phyloP scores from a whole-genome alignment of 1,284 basidiomycete genomes.

The Trametes sp. region DNA sequence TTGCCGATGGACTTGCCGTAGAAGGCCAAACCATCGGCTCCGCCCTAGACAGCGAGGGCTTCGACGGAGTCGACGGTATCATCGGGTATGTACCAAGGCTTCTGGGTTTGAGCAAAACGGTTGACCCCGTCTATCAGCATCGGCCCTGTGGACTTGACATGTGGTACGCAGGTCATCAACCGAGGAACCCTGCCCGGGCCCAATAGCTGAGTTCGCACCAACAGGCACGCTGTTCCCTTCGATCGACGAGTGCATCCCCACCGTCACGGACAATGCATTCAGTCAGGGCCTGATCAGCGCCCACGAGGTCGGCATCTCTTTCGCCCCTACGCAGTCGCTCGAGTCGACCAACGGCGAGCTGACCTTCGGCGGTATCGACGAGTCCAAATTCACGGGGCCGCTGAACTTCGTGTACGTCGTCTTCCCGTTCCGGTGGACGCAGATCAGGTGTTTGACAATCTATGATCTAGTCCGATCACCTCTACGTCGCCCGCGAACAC shows the following conservation, averaged over 20 bases:
- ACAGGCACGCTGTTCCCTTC: slow-evolving; percentile 41
- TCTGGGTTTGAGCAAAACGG: no score
- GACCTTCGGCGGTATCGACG: slow-evolving; percentile 55
- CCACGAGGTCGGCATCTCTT: slow-evolving; percentile 55
- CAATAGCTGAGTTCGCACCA: no score
- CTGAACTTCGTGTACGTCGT: slow-evolving; percentile 54
- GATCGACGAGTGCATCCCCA: slow-evolving; percentile 48
- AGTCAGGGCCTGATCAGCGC: slow-evolving; percentile 33
- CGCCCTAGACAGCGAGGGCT: slow-evolving; percentile 47
- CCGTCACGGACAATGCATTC: slow-evolving; percentile 56
- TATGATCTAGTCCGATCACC: slow-evolving; percentile 51
- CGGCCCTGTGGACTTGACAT: slow-evolving; percentile 55
- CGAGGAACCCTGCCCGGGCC: no score
- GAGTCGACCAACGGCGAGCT: slow-evolving; percentile 40
- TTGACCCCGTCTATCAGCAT: slow-evolving; percentile 40
- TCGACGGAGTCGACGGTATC: slow-evolving; percentile 57
- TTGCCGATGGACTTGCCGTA: slow-evolving; percentile 48
- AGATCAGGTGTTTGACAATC: slow-evolving; percentile 17
- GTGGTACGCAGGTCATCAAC: slow-evolving; percentile 23
- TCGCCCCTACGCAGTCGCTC: slow-evolving; percentile 47
- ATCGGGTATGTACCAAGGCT: slow-evolving; percentile 50
- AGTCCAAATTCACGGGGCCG: slow-evolving; percentile 54
- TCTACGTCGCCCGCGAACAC: slow-evolving; percentile 52
- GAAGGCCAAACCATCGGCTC: slow-evolving; percentile 57
- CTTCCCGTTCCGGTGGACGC: no score